Evolutionary conservation across 768 basidiomycete genomes (phyloP).

Genomic region (Kwoniella bestiolae): DNA sequence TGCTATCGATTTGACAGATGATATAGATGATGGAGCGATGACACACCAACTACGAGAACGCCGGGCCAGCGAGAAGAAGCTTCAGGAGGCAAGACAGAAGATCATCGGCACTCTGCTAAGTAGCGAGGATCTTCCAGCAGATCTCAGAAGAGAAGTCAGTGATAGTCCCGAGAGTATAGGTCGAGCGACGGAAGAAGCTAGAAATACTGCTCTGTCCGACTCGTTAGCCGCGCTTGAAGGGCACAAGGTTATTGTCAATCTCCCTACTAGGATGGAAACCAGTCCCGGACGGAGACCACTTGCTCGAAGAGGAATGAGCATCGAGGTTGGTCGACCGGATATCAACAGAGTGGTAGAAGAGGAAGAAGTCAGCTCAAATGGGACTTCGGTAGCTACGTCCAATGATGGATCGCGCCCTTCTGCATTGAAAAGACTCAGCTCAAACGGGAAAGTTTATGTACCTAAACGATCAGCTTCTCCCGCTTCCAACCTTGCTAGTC

Average conservation of each 20-base stretch:
- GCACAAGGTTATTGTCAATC: background rate
- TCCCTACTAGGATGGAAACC: background rate
- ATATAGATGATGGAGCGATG: slow-evolving; percentile 19
- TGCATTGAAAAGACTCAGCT: slow-evolving; percentile 25
- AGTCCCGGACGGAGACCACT: slow-evolving; percentile 16
- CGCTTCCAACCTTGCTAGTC: slow-evolving; percentile 16
- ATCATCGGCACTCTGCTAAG: slow-evolving; percentile 39
- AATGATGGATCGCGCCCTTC: slow-evolving; percentile 17
- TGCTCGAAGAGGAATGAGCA: slow-evolving; percentile 12
- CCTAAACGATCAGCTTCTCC: slow-evolving; percentile 44
- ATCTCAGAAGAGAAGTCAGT: slow-evolving; percentile 19
- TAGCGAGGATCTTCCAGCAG: slow-evolving; percentile 38
- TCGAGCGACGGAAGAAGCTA: slow-evolving; percentile 5
- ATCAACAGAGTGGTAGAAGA: slow-evolving; percentile 30
- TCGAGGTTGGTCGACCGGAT: slow-evolving; percentile 26
- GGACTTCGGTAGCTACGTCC: background rate
- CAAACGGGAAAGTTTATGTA: slow-evolving; percentile 42
- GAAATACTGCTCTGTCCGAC: slow-evolving; percentile 31
- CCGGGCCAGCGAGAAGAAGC: slow-evolving; percentile 38
- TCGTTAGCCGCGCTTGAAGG: slow-evolving; percentile 49
- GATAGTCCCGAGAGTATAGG: background rate
- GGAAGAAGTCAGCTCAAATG: slow-evolving; percentile 21
- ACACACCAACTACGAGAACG: slow-evolving; percentile 26
- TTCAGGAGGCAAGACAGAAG: slow-evolving; percentile 45
- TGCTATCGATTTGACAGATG: slow-evolving; percentile 30